Base-by-base conservation (phyloP, 352 stramenopile genomes). In the Phytophthora europaea region DNA sequence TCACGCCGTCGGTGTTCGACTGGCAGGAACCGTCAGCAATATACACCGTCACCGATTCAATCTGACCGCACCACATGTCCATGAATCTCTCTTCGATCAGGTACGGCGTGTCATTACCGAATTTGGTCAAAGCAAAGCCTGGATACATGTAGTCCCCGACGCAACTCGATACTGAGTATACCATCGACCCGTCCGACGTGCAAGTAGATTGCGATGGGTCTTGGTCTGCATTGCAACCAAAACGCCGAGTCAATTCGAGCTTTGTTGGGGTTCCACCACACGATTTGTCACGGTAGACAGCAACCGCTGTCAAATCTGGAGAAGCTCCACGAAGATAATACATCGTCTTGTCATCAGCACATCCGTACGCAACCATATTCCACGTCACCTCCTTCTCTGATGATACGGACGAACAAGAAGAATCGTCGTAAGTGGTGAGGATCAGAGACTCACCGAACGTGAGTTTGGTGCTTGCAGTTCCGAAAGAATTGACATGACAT, bases 81-180 rank as follows among this genome's bases (percentile, higher is more conserved):
- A 15, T 15, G 47, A 60, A 71, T 15, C 60, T 59, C 20, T 54
- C 47, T 57, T 64, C 54, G 34, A 70, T 65, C 26, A 70, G 22
- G 43, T 70, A 59, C 10, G 53, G 63, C 4, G 45, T 59, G 18
- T 51, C 15, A 31, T 52, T 54, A 31, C 50, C 53, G 31, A 70
- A 70, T 22, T 9, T 34, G 6, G 20, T 34, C 5, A 40, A 20
- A 16, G 31, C 22, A 64, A 48, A 47, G 4, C 7, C 40, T 22
- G 15, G 7, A 31, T 59, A 31, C 28, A 31, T 31, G 28, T 31
- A 54, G 38, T 63, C 40, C 43, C 51, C 15, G 28, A 48, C 31
- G 16, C 63, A 70, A 31, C n/a, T 61, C 7, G 34, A 61, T 18
- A 45, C 16, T 3, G 61, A 52, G 34, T 61, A 64, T 16, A 51